Evolutionary conservation across 257 asterid species (phyloP).

Genomic region (Plantago major): DNA sequence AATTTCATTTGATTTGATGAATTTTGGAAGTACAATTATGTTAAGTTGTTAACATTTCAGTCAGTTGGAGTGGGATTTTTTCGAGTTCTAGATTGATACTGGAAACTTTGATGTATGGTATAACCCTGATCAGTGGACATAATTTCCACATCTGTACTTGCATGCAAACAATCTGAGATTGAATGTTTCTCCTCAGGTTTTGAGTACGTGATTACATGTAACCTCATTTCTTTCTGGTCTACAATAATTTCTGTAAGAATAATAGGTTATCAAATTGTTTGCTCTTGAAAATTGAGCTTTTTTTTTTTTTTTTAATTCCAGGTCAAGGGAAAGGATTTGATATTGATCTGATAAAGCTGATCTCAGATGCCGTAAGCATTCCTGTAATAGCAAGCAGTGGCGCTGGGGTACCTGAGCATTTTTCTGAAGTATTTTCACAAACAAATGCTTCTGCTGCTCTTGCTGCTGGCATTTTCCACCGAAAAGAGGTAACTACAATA

Average conservation of each 20-base stretch:
- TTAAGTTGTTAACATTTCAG: too few species aligned
- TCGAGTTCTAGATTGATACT: too few species aligned
- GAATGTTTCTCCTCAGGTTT: too few species aligned
- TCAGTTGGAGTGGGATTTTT: too few species aligned
- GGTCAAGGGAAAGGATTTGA: conserved; percentile 98
- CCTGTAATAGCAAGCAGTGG: conserved; percentile 99
- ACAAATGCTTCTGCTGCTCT: conserved; percentile 99
- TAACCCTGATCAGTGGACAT: neutral
- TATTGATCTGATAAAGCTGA: conserved; percentile 67
- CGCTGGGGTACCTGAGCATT: conserved; percentile 82
- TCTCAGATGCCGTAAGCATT: conserved; percentile 86
- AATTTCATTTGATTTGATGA: too few species aligned
- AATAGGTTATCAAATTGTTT: neutral
- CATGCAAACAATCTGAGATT: too few species aligned
- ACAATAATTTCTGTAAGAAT: neutral
- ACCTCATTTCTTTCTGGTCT: conserved; percentile 3
- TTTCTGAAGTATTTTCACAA: conserved; percentile 73
- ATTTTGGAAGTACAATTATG: too few species aligned
- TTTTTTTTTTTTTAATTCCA: conserved; percentile 33
- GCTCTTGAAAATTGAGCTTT: conserved; percentile 10
- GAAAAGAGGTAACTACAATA: conserved; percentile 68
- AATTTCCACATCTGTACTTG: neutral
- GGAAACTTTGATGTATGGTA: too few species aligned
- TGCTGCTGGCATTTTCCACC: conserved; percentile 96
- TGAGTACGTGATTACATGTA: neutral